phyloP scores from a whole-genome alignment of 345 rosid species.

The Nasturtium officinale region DNA sequence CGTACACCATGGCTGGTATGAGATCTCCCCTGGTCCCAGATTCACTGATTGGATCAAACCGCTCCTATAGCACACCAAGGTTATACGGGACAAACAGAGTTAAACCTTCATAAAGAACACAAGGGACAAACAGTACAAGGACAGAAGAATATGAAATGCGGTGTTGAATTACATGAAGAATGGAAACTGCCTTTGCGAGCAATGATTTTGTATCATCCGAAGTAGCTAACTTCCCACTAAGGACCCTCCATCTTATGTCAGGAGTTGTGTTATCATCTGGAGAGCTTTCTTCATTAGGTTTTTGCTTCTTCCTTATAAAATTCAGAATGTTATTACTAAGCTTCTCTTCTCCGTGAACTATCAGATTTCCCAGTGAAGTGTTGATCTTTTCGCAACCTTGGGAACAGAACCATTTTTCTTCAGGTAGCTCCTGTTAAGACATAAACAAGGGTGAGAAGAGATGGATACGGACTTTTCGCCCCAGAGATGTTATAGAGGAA shows the following conservation, averaged over 20 bases:
- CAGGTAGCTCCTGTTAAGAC: slow-evolving; percentile 73
- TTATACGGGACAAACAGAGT: slow-evolving; percentile 27
- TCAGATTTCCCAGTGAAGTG: slow-evolving; percentile 57
- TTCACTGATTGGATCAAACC: slow-evolving; percentile 85
- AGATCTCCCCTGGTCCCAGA: slow-evolving; percentile 65
- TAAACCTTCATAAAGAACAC: slow-evolving; percentile 8
- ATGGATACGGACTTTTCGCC: neutral
- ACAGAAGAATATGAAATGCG: neutral
- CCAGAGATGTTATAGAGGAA: neutral
- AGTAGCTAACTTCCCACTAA: slow-evolving; percentile 58
- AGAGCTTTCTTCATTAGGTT: slow-evolving; percentile 40
- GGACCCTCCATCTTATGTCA: slow-evolving; percentile 89
- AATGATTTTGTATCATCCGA: slow-evolving; percentile 54
- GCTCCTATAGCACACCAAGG: slow-evolving; percentile 54
- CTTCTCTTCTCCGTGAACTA: slow-evolving; percentile 69
- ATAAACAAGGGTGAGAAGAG: slow-evolving; percentile 10
- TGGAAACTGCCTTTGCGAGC: slow-evolving; percentile 68
- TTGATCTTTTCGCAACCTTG: slow-evolving; percentile 56
- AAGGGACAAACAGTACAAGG: neutral
- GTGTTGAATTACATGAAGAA: slow-evolving; percentile 70
- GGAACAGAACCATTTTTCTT: slow-evolving; percentile 89
- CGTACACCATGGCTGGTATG: slow-evolving; percentile 81
- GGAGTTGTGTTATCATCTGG: slow-evolving; percentile 42
- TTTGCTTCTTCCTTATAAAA: slow-evolving; percentile 51
- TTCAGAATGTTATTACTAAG: slow-evolving; percentile 60